Percentiles rank a stretch among this genome's conserved stretches.
Conservation (phyloP, 2,329 filamentous ascomycete species). For the Graphilbum ipis-grandicollis region DNA sequence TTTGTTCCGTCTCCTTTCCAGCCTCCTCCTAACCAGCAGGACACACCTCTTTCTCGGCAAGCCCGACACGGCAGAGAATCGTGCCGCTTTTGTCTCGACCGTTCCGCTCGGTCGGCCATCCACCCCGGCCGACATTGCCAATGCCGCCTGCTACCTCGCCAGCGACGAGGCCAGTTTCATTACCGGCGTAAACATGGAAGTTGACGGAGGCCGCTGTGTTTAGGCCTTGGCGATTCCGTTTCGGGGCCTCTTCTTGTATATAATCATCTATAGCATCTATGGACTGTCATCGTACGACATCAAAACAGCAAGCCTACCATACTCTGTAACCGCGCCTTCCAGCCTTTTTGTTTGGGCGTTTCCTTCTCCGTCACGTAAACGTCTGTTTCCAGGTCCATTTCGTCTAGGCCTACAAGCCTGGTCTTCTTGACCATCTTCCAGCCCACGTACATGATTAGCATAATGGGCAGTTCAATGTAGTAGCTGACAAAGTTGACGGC, state of each 20-base stretch:
- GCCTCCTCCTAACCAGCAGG: conserved; percentile 9
- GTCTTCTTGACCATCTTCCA: conserved; percentile 28
- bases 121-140: conserved; percentile 49
- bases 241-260: too few relatives aligned
- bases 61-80: conserved; percentile 43
- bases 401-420: conserved; percentile 6
- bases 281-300: too few relatives aligned
- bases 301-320: too few relatives aligned
- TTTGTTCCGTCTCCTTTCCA: background rate
- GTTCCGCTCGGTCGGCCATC: conserved; percentile 37
- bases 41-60: conserved; percentile 39
- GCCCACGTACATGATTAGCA: conserved; percentile 33
- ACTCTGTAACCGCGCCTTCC: conserved; percentile 1
- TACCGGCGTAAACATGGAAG: conserved; percentile 53
- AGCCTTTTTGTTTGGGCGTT: background rate
- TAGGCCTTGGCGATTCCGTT: too few relatives aligned
- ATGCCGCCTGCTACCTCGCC: conserved; percentile 51
- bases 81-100: conserved; percentile 33
- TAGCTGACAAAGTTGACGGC: conserved; percentile 44
- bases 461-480: conserved; percentile 45
- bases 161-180: conserved; percentile 57
- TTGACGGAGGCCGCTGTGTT: conserved; percentile 14
- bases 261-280: too few relatives aligned
- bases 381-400: conserved; percentile 12
- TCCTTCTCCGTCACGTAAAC: conserved; percentile 8